Percentiles rank a stretch among this genome's conserved stretches.
These are phyloP conservation scores for Colletotrichum kahawae DNA, from an alignment of 2,329 filamentous ascomycete species.

Conservation along the genomic window DNA sequence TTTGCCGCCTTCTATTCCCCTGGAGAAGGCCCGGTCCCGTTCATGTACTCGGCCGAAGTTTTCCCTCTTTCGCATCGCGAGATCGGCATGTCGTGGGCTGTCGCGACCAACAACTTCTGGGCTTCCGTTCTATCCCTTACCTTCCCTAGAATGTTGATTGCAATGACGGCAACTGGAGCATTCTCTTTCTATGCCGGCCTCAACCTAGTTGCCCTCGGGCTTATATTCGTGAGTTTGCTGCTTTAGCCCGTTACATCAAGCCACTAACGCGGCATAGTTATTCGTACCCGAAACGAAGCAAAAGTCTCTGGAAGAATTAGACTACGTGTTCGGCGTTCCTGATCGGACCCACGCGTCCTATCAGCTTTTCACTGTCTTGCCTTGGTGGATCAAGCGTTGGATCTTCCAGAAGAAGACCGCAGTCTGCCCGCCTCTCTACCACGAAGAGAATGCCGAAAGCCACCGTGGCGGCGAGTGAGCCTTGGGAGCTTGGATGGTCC, in stretches of 20 bases:
- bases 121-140: conserved; percentile 55
- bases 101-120: conserved; percentile 64
- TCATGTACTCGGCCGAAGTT: conserved; percentile 67
- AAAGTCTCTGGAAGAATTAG: conserved; percentile 58
- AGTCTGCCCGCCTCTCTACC: conserved; percentile 32
- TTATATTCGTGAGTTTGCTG: conserved; percentile 42
- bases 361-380: conserved; percentile 59
- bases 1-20: conserved; percentile 71
- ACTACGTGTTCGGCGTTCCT: conserved; percentile 66
- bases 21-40: conserved; percentile 68
- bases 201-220: conserved; percentile 48
- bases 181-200: conserved; percentile 53
- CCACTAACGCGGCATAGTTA: conserved; percentile 16
- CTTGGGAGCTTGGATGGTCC: too few species aligned
- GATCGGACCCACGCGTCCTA: conserved; percentile 62
- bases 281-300: conserved; percentile 57
- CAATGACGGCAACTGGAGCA: conserved; percentile 38
- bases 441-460: not conserved
- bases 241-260: too few species aligned
- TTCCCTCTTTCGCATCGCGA: conserved; percentile 69
- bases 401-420: conserved; percentile 52
- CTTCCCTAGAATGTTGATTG: conserved; percentile 52
- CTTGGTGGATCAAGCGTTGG: conserved; percentile 66
- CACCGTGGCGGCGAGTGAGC: not conserved
- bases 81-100: conserved; percentile 68